Base-by-base conservation (phyloP, 345 rosid genomes). In the Citrus glauca region DNA sequence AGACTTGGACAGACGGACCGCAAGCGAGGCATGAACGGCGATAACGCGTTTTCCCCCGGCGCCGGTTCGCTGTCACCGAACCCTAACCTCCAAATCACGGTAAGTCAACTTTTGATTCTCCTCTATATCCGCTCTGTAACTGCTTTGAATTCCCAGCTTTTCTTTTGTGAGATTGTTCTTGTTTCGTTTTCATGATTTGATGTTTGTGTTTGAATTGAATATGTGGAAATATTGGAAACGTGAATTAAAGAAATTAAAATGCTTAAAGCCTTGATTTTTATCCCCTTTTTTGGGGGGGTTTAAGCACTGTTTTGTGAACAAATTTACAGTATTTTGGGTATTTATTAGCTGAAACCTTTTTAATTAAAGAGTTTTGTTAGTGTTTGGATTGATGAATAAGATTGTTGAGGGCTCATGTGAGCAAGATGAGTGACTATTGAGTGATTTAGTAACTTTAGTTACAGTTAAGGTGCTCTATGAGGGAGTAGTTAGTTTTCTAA, bases 51-150 rank as follows among this genome's bases (percentile, higher is more conserved):
- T 77, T 73, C 87, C 53, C 82, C 85, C 59, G 56, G 76, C 73
- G 83, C 75, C 55, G 80, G 85, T 50, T 79, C 80, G 30, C 69
- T 84, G 66, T 76, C 83, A 27, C 79, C 85, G 20, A 77, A 78
- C 68, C 77, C 78, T 38, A 78, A 84, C 82, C 87, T 87, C 74
- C 78, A 82, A 67, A 75, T 81, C 64, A 42, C 83, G 42, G 92
- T 89, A 27, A 45, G 79, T 80, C 72, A 4, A 72, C 42, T 8
- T 13, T 33, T 27, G 6, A 42, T 55, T 55, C 7, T 69, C 24
- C 35, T 76, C 45, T 50, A 22, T 19, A 20, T 56, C 19, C 1
- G 53, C 45, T 17, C 38, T 32, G 57, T 77, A 53, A 17, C 19
- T 37, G 40, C 28, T n/a, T 5, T 70, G 14, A 28, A 27, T 22